Evolutionary conservation across 2,329 filamentous ascomycete species (phyloP), one percentile per base, ranked within the genome.

Genomic region (Coniochaeta hoffmannii): DNA sequence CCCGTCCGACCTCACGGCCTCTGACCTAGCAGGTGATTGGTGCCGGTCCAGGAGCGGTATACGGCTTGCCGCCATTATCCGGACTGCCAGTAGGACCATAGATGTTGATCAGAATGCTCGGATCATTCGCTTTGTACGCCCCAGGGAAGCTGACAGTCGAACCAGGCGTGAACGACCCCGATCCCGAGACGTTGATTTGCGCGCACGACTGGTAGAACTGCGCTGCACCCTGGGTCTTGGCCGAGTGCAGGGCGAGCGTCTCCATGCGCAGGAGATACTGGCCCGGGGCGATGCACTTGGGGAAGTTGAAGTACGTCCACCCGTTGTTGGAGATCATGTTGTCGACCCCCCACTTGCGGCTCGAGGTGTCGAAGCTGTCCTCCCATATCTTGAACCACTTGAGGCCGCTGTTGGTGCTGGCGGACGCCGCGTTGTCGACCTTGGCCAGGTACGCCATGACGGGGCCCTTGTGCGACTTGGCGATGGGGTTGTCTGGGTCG

Each of bases 361-460:
- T 69, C 36, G 65, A 63, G 4, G 68, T 64, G 62, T 76, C 69
- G 61, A 76, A 74, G 6, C 73, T 74, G 59, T 80, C 76, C 58
- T 78, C 72, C 65, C 72, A 76, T 62, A 82, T 73, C 71, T 82
- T 82, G 71, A 82, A 81, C 78, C 77, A 81, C 55, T 71, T 68
- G 17, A 73, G 69, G 4, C 74, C 72, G 3, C 61, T 66, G 60
- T 70, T 67, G 56, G 66, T 65, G 26, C 26, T 9, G 9, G 76
- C 70, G 2, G 71, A 70, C 7, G 74, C 72, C 6, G 79, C 78
- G 59, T 79, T 74, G 62, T 74, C 69, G 3, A 82, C 79, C 65
- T 79, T 78, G 49, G 76, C 74, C 24, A 81, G 70, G 67, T 80
- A 81, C 1, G 76, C 73, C 50, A 78, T 75, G 38, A 82, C 69